phyloP scores from a whole-genome alignment of 2,329 filamentous ascomycete genomes.

The Fusarium sp. region DNA sequence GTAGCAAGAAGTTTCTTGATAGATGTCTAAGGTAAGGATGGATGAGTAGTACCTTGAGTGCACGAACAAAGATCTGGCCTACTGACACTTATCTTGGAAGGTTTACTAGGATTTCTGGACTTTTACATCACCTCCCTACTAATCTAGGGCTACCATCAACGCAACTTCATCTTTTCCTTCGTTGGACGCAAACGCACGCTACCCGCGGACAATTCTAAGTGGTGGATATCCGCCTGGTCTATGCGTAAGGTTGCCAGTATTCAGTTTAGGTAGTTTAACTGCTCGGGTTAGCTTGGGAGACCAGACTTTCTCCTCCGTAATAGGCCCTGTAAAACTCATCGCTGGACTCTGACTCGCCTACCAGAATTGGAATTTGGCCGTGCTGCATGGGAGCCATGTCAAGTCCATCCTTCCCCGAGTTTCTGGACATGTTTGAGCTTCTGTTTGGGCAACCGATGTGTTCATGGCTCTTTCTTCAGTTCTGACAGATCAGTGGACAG shows the following conservation, averaged over 20 bases:
- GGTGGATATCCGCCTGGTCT: constrained; percentile 13
- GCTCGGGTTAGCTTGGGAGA: constrained; percentile 1
- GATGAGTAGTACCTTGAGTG: neutral
- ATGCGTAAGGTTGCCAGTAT: neutral
- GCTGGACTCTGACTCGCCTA: constrained; percentile 14
- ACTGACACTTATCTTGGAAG: neutral
- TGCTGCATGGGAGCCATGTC: neutral
- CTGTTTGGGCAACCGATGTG: constrained; percentile 15
- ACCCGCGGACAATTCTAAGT: constrained; percentile 1
- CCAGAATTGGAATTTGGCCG: constrained; percentile 7
- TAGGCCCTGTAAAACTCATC: neutral
- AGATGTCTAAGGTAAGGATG: neutral
- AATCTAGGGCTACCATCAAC: neutral
- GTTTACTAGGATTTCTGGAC: neutral
- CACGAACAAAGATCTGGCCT: neutral
- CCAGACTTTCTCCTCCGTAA: neutral
- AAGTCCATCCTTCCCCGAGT: neutral
- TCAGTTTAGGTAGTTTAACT: constrained; percentile 8
- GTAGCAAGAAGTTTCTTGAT: neutral
- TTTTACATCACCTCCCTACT: neutral
- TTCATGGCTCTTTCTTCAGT: neutral
- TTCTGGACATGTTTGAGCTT: constrained; percentile 2
- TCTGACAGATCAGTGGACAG: neutral
- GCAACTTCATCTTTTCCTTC: neutral
- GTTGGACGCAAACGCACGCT: neutral